Conservation (phyloP, 306 rosid genomes). For the Cucurbita maxima region DNA sequence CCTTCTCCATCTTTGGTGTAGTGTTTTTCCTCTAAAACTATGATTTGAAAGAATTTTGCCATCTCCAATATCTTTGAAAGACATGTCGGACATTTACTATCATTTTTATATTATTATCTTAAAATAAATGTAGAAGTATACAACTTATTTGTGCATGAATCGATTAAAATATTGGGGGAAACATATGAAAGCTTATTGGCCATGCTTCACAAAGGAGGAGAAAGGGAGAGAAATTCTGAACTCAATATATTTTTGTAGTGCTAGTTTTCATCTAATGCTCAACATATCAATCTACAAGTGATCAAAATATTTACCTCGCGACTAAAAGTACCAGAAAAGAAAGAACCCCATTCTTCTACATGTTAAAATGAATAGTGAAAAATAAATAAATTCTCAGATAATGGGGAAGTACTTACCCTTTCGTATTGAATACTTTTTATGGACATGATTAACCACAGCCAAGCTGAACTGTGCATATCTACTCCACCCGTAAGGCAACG, state of each 20-base stretch:
- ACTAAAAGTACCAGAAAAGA: neutral
- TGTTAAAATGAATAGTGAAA: neutral
- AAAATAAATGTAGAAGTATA: neutral
- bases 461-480: slow-evolving; percentile 38
- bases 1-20: neutral
- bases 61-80: neutral
- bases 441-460: slow-evolving; percentile 61
- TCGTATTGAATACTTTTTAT: slow-evolving; percentile 52
- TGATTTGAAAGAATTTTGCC: neutral
- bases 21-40: neutral
- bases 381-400: neutral
- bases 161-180: neutral
- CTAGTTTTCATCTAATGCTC: neutral
- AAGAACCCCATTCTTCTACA: neutral
- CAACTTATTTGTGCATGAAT: neutral
- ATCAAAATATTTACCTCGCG: neutral
- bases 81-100: neutral
- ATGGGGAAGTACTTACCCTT: slow-evolving; percentile 40
- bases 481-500: slow-evolving; percentile 37
- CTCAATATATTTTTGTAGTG: neutral
- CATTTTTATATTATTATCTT: neutral
- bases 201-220: neutral
- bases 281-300: neutral
- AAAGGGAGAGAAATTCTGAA: neutral
- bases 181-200: neutral